Conservation (phyloP, 495 filamentous ascomycete species). For the Neurospora sp. region DNA sequence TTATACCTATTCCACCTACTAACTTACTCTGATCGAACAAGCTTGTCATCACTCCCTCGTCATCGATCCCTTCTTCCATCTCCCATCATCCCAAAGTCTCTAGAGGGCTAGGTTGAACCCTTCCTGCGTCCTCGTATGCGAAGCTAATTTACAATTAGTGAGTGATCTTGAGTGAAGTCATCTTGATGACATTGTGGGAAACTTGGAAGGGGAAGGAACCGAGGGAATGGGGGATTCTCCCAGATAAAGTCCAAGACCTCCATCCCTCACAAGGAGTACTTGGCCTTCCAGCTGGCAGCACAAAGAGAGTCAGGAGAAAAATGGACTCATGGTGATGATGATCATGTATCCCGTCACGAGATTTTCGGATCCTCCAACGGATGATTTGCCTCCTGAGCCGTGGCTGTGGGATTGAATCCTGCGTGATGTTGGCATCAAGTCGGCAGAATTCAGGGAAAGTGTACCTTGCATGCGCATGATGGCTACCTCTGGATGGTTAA, state of each 20-base stretch:
- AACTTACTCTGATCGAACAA: not conserved
- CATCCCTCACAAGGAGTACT: not conserved
- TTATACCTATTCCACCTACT: not conserved
- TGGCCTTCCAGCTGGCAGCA: too few relatives aligned
- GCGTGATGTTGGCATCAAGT: not conserved
- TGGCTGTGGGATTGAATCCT: not conserved
- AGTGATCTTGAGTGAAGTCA: not conserved
- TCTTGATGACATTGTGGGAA: not conserved
- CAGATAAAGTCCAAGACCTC: not conserved
- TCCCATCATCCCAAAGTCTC: not conserved
- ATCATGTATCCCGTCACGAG: too few relatives aligned
- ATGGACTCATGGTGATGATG: too few relatives aligned
- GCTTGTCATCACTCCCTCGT: not conserved
- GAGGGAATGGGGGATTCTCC: not conserved
- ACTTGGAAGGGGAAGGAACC: not conserved
- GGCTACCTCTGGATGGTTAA: not conserved
- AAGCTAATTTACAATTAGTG: not conserved
- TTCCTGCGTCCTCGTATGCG: not conserved
- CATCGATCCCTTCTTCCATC: not conserved
- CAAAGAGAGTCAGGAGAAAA: not conserved
- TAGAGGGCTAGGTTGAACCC: not conserved
- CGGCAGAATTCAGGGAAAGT: not conserved
- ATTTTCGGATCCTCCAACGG: not conserved
- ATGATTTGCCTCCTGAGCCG: not conserved
- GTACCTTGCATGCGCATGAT: not conserved